These are phyloP conservation scores for Berberis thunbergii DNA, from an alignment of 164 flowering plant genomes.

Conservation along the genomic window DNA sequence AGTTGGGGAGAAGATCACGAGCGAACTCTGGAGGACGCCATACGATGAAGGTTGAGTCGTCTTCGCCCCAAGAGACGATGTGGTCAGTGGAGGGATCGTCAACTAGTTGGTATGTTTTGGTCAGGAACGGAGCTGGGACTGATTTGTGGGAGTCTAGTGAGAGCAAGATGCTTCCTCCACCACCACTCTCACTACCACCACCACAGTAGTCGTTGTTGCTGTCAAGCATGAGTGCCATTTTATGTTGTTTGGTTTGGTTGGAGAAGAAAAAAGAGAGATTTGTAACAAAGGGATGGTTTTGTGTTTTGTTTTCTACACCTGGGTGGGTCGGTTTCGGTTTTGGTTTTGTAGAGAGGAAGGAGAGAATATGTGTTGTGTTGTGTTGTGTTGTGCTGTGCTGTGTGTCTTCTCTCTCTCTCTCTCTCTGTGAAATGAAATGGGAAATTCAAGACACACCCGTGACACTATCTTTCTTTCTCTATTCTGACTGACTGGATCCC, in stretches of 20 bases:
- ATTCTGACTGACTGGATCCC: conserved; percentile 20
- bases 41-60: conserved; percentile 77
- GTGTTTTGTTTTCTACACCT: no score
- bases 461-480: conserved; percentile 32
- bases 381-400: no score
- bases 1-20: conserved; percentile 89
- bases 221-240: conserved; percentile 64
- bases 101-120: conserved; percentile 86
- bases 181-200: no score
- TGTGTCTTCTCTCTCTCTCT: conserved; percentile 48
- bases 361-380: conserved; percentile 59
- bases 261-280: neutral
- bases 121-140: conserved; percentile 85
- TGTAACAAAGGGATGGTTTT: neutral
- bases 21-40: conserved; percentile 97
- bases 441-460: conserved; percentile 94
- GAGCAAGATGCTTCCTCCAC: conserved; percentile 67
- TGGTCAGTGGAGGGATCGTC: conserved; percentile 87
- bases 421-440: conserved; percentile 46
- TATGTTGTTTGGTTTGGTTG: no score
- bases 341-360: conserved; percentile 33
- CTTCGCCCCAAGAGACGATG: conserved; percentile 94
- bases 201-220: conserved; percentile 6
- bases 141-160: conserved; percentile 78
- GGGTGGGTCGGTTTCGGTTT: conserved; percentile 1